Conservation (phyloP, 2,329 filamentous ascomycete species). For the Alternaria sp. region DNA sequence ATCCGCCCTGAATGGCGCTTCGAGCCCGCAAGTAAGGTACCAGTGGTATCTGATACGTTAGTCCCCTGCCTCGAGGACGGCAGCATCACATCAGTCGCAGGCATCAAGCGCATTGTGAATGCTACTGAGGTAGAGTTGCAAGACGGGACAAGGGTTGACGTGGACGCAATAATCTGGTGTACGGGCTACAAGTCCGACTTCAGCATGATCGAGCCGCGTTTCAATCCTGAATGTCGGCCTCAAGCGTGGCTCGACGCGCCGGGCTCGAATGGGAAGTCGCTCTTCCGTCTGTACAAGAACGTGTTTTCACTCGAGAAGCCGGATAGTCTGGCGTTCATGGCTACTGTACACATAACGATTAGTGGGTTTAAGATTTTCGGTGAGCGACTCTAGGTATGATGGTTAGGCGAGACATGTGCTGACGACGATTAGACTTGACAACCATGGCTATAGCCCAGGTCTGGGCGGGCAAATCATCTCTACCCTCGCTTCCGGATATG, state of each 20-base stretch:
- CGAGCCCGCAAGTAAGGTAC: slow-evolving; percentile 23
- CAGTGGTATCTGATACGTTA: slow-evolving; percentile 27
- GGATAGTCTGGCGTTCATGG: slow-evolving; percentile 53
- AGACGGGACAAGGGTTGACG: slow-evolving; percentile 36
- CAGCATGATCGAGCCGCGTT: slow-evolving; percentile 29
- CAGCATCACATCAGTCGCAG: slow-evolving; percentile 22
- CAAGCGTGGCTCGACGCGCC: slow-evolving; percentile 20
- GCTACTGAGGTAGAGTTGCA: slow-evolving; percentile 32
- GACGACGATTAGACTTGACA: slow-evolving; percentile 45
- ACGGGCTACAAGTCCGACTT: slow-evolving; percentile 45
- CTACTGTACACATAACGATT: slow-evolving; percentile 47
- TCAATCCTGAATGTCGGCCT: slow-evolving; percentile 25
- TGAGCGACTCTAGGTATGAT: not conserved
- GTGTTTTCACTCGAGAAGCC: slow-evolving; percentile 54
- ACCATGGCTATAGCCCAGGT: slow-evolving; percentile 56
- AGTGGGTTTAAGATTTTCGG: slow-evolving; percentile 33
- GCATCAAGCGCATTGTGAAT: slow-evolving; percentile 17
- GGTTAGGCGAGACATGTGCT: not conserved
- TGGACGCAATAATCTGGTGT: slow-evolving; percentile 46
- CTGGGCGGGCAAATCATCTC: slow-evolving; percentile 48
- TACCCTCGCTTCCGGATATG: slow-evolving; percentile 50
- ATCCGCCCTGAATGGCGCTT: slow-evolving; percentile 31
- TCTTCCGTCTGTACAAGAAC: slow-evolving; percentile 53
- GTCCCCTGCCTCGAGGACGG: slow-evolving; percentile 23
- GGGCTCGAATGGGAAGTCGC: slow-evolving; percentile 35